Base-by-base conservation (phyloP, 257 asterid species). In the Solanum lignicaule region DNA sequence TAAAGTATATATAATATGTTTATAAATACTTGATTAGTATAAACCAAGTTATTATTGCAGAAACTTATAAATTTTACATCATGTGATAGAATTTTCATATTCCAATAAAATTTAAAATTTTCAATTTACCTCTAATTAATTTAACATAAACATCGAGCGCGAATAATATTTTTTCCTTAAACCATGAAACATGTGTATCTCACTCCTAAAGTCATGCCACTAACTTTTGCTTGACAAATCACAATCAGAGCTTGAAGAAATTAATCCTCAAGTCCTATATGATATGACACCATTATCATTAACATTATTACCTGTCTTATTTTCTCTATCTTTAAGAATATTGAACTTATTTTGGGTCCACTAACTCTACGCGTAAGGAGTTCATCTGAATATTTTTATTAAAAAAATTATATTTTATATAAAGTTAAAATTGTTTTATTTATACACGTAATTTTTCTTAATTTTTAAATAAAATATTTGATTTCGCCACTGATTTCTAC, bases 181-280 rank as follows among this genome's bases (percentile, higher is more conserved):
- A 73, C 7, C 7, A 14, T 25, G 33, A 25, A 41, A 25, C 38
- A 78, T 41, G 84, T 78, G 84, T 25, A 41, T 41, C 35, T 14
- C 68, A 81, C 68, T 29, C 68, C 66, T 46, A 35, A 18, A 81
- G 66, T 81, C 68, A 43, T 46, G 68, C 85, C 85, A 29, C 27
- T 46, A 81, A 27, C 29, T 27, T 27, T 81, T 81, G 38, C 33
- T 39, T 41, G 62, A 14, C 36, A 25, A 39, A 78, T 78, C 62
- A 39, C 36, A 78, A 75, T 75, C 58, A 75, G 14, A n/a, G 83
- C 20, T 75, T 2, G 14, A 78, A 15, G 25, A n/a, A 78, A 35
- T 20, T 73, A 41, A 20, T 78, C 36, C 13, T 25, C 3, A 78
- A 62, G 9, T 78, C 15, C 15, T 78, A 78, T 76, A 76, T 41